Base-by-base conservation (phyloP, 1,284 basidiomycete genomes). In the Ustilago cynodontis region DNA sequence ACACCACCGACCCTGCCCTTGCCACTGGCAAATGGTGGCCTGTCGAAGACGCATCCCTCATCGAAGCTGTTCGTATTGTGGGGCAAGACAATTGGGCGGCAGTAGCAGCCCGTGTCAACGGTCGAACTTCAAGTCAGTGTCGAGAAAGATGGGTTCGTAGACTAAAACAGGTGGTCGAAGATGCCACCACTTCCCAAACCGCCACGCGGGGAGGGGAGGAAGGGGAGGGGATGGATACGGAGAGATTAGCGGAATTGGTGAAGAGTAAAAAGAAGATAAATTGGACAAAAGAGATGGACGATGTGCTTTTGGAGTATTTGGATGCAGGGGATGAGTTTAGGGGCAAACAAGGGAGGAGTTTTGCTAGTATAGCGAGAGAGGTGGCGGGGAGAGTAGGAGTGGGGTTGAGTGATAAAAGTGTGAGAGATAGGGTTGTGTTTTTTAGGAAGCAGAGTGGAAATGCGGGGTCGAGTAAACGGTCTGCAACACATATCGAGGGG, bases 121-220 rank as follows among this genome's bases (percentile, higher is more conserved):
- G 69, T 11, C 53, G 77, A 28, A 78, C 61, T 43, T 66, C 64
- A 16, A 52, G 50, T 1, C 77, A 78, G 56, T 76, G 72, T 24
- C 56, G 77, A 20, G 77, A 78, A 39, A 59, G 73, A 18, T 78
- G 59, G 59, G 43, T 24, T 16, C 60, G 72, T 3, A 54, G 77
- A 9, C 41, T 78, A 14, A 68, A 65, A 39, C 62, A 59, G 52
- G 29, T 72, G 10, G 47, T 63, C 5, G 55, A 52, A 16, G 56
- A 59, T 37, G 24, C 49, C 1, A 39, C 39, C 1, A 39, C 39
- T 11, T 11, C n/a, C 47, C 7, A 11, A 49, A 11, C 18, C 14
- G 24, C 14, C 4, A 13, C 16, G n/a, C n/a, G n/a, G 5, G 31
- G 31, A 14, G 10, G 28, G 10, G 16, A n/a, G 35, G 45, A 45